Evolutionary conservation across 2,329 filamentous ascomycete species (phyloP).

Genomic region (Penicillium sp.): DNA sequence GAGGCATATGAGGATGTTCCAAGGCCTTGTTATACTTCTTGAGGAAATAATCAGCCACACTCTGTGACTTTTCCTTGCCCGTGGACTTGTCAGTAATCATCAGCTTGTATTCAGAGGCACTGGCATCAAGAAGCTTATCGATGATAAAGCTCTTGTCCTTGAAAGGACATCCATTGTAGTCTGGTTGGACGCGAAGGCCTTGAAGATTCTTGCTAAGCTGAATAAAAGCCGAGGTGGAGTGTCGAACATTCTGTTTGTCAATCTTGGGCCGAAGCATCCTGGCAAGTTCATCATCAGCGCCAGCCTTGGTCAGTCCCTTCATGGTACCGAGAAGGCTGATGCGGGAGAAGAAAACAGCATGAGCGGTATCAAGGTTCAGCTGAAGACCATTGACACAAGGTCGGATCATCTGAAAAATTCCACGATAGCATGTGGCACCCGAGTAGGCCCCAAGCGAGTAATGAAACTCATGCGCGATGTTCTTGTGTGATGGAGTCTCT

Average conservation of each 20-base stretch:
- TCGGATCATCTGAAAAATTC: conserved; percentile 82
- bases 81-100: conserved; percentile 41
- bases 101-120: conserved; percentile 47
- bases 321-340: conserved; percentile 38
- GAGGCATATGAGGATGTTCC: conserved; percentile 51
- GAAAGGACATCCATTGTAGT: conserved; percentile 37
- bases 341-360: conserved; percentile 80
- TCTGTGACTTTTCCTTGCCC: conserved; percentile 49
- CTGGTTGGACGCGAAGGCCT: conserved; percentile 40
- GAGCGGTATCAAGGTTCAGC: conserved; percentile 88
- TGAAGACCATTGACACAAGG: conserved; percentile 71
- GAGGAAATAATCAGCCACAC: conserved; percentile 61
- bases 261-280: conserved; percentile 23
- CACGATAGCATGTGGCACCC: conserved; percentile 78
- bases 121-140: conserved; percentile 48
- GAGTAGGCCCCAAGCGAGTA: neutral
- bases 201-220: conserved; percentile 31
- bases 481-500: conserved; percentile 56
- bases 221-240: conserved; percentile 16
- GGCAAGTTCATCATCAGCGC: conserved; percentile 34
- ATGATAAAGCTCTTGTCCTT: conserved; percentile 51
- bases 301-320: conserved; percentile 32
- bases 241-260: neutral
- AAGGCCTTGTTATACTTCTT: conserved; percentile 53
- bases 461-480: conserved; percentile 1